Evolutionary conservation across 2,329 filamentous ascomycete genomes (phyloP).

Genomic region (Xylaria sp.): DNA sequence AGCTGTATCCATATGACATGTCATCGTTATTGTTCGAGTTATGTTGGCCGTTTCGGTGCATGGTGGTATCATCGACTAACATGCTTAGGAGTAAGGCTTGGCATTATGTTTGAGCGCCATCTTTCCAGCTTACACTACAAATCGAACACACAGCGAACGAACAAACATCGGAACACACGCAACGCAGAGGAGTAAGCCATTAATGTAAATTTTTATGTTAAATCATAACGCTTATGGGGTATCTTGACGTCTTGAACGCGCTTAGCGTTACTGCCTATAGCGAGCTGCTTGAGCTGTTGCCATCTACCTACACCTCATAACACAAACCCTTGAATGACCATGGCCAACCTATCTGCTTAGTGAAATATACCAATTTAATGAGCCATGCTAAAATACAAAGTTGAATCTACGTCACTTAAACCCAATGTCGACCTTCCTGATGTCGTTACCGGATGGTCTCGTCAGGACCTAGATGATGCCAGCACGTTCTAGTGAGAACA

Average conservation of each 20-base stretch:
- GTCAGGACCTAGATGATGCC: conserved; percentile 2
- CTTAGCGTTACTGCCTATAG: conserved; percentile 12
- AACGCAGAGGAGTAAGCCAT: not conserved
- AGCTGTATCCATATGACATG: not conserved
- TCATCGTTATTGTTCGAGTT: not conserved
- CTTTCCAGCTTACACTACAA: not conserved
- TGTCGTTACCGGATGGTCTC: not conserved
- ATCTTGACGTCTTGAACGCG: conserved; percentile 31
- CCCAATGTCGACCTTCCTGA: conserved; percentile 14
- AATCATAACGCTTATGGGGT: conserved; percentile 34
- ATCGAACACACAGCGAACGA: not conserved
- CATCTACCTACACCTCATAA: conserved; percentile 16
- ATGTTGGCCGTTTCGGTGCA: conserved; percentile 3
- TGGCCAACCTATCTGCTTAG: not conserved
- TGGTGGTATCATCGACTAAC: conserved; percentile 15
- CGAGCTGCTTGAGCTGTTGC: conserved; percentile 19
- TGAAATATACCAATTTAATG: conserved; percentile 17
- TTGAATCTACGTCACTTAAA: conserved; percentile 18
- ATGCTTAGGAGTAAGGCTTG: conserved; percentile 32
- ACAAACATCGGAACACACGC: conserved; percentile 1
- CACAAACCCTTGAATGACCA: conserved; percentile 13
- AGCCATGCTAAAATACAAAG: conserved; percentile 27
- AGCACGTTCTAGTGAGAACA: conserved; percentile 15
- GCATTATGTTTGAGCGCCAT: conserved; percentile 7
- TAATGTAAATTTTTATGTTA: not conserved